A percentile compares a stretch with the other conserved stretches of the same genome.
Evolutionary conservation across 2,329 filamentous ascomycete species (phyloP).

Genomic region (Stenocarpella maydis): DNA sequence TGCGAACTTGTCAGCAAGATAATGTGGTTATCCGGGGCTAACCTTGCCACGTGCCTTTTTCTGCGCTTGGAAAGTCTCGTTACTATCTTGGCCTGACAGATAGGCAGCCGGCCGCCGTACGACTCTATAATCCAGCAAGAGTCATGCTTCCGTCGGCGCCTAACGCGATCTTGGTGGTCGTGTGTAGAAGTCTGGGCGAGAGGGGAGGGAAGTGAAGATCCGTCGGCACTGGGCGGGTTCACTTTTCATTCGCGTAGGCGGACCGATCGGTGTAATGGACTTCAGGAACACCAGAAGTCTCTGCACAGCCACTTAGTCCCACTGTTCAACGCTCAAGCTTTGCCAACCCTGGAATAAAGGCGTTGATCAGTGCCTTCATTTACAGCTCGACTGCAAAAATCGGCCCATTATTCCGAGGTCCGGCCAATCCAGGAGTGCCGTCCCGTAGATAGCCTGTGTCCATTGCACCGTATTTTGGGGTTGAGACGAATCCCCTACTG

Average conservation of each 20-base stretch:
- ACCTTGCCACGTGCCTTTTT: neutral
- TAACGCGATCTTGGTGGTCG: neutral
- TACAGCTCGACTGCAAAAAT: neutral
- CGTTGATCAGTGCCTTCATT: neutral
- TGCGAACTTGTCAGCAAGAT: neutral
- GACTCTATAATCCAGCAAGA: neutral
- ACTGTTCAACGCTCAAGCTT: neutral
- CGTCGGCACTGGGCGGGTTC: neutral
- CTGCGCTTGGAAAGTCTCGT: constrained; percentile 16
- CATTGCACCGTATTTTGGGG: neutral
- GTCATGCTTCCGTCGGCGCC: constrained; percentile 14
- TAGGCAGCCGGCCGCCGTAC: neutral
- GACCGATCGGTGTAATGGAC: neutral
- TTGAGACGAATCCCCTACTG: neutral
- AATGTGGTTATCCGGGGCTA: neutral
- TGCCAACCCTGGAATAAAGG: neutral
- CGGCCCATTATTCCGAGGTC: neutral
- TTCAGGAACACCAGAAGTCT: neutral
- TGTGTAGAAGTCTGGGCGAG: constrained; percentile 7
- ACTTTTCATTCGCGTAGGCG: neutral
- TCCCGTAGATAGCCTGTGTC: neutral
- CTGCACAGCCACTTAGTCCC: constrained; percentile 9
- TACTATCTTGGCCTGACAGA: constrained; percentile 19
- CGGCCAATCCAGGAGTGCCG: neutral
- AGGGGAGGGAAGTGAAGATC: neutral